Evolutionary conservation across 345 rosid genomes (phyloP).

Genomic region (Pelargonium nanum): DNA sequence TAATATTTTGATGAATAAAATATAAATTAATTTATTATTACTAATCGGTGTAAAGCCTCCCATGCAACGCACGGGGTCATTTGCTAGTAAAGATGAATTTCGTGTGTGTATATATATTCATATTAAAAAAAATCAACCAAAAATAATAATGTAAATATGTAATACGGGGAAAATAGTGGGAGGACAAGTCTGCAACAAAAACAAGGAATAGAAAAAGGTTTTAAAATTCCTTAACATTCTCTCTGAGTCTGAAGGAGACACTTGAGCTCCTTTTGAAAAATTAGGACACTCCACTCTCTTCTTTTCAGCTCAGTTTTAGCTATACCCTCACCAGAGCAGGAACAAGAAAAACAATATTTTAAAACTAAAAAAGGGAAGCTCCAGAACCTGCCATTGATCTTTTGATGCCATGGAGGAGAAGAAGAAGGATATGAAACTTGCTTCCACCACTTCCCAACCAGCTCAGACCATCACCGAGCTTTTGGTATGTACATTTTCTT

Average conservation of each 20-base stretch:
- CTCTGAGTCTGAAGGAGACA: conserved; percentile 12
- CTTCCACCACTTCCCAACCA: conserved; percentile 7
- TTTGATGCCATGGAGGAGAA: conserved; percentile 23
- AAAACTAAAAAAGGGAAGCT: background rate
- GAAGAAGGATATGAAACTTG: conserved; percentile 15
- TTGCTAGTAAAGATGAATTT: no score
- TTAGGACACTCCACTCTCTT: conserved; percentile 1
- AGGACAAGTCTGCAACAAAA: conserved; percentile 16
- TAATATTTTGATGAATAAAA: no score
- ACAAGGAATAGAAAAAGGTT: conserved; percentile 7
- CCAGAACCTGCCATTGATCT: background rate
- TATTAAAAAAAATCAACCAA: no score
- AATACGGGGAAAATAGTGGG: background rate
- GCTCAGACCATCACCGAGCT: conserved; percentile 12
- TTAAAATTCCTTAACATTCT: conserved; percentile 14
- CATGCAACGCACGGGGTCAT: no score
- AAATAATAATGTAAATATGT: no score
- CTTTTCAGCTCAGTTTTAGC: background rate
- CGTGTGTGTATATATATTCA: no score
- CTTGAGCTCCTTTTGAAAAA: conserved; percentile 1
- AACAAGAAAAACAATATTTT: no score
- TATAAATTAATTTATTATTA: no score
- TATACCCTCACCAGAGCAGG: background rate
- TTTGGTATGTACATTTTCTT: conserved; percentile 14
- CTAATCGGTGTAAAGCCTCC: no score